Percentiles rank a stretch among this genome's conserved stretches.
phyloP scores from a whole-genome alignment of 2,329 filamentous ascomycete species.

The Claviceps spartinae region DNA sequence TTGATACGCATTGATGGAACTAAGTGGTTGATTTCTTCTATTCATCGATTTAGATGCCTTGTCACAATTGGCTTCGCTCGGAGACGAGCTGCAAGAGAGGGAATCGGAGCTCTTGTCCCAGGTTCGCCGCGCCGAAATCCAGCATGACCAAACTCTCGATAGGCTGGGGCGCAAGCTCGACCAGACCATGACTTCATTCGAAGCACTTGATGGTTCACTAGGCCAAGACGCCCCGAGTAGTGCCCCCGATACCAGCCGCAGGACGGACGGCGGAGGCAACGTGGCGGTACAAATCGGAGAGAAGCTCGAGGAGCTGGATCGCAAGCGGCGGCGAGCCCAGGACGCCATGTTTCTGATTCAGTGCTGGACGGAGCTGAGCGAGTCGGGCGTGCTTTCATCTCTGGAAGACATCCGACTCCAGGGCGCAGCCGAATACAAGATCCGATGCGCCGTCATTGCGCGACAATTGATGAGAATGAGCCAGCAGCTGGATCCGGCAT shows the following conservation, averaged over 20 bases:
- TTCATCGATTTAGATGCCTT: slow-evolving; percentile 36
- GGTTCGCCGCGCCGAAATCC: slow-evolving; percentile 78
- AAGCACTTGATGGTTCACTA: slow-evolving; percentile 72
- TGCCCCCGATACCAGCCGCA: slow-evolving; percentile 19
- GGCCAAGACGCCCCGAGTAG: slow-evolving; percentile 40
- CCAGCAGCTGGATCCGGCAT: slow-evolving; percentile 69
- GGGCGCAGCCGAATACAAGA: slow-evolving; percentile 79
- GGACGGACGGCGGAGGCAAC: slow-evolving; percentile 55
- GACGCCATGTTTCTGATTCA: slow-evolving; percentile 93
- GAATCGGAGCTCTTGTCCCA: slow-evolving; percentile 86
- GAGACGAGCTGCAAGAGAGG: slow-evolving; percentile 73
- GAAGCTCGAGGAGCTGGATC: slow-evolving; percentile 83
- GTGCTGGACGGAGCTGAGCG: slow-evolving; percentile 92
- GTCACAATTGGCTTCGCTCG: slow-evolving; percentile 54
- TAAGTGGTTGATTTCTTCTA: neutral
- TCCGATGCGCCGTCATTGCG: slow-evolving; percentile 85
- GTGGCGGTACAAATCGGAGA: slow-evolving; percentile 91
- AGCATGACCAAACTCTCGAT: slow-evolving; percentile 84
- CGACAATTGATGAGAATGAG: slow-evolving; percentile 90
- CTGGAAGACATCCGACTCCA: slow-evolving; percentile 79
- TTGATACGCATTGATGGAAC: neutral
- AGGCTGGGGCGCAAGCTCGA: slow-evolving; percentile 81
- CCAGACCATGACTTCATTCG: slow-evolving; percentile 82
- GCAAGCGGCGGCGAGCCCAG: slow-evolving; percentile 75
- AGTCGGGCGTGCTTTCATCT: slow-evolving; percentile 73